phyloP scores from a whole-genome alignment of 805 yeast species.

The Metschnikowia drakensbergensis region DNA sequence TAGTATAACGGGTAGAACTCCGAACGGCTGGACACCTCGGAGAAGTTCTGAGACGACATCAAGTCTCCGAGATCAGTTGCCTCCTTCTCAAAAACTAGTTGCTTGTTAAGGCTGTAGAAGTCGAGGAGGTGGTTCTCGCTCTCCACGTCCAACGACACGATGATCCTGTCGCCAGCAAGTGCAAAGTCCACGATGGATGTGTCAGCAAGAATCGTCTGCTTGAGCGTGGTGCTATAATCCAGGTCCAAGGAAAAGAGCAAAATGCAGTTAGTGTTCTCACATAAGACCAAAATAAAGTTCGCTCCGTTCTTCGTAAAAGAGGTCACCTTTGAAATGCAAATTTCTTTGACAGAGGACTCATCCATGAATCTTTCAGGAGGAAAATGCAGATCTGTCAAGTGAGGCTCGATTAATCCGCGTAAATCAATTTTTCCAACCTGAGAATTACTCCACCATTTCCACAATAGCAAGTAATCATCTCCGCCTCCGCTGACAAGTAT shows the following conservation, averaged over 20 bases:
- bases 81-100: slow-evolving; percentile 14
- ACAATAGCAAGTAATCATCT: slow-evolving; percentile 64
- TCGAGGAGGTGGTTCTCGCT: slow-evolving; percentile 24
- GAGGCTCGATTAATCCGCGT: slow-evolving; percentile 34
- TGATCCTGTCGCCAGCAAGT: slow-evolving; percentile 16
- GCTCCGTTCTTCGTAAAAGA: slow-evolving; percentile 24
- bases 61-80: slow-evolving; percentile 17
- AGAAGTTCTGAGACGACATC: slow-evolving; percentile 26
- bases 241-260: slow-evolving; percentile 32
- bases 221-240: slow-evolving; percentile 25
- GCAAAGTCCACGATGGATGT: slow-evolving; percentile 29
- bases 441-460: slow-evolving; percentile 68
- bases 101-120: slow-evolving; percentile 20
- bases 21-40: slow-evolving; percentile 31
- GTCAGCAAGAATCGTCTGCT: slow-evolving; percentile 26
- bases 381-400: slow-evolving; percentile 52
- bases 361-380: slow-evolving; percentile 65
- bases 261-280: slow-evolving; percentile 50
- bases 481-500: slow-evolving; percentile 87
- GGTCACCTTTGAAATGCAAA: slow-evolving; percentile 45
- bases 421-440: slow-evolving; percentile 50
- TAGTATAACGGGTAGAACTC: slow-evolving; percentile 49
- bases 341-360: slow-evolving; percentile 48
- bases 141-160: slow-evolving; percentile 33
- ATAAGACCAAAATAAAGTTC: slow-evolving; percentile 40